These are phyloP conservation scores for Acer saccharum DNA, from an alignment of 345 rosid species.

Conservation along the genomic window DNA sequence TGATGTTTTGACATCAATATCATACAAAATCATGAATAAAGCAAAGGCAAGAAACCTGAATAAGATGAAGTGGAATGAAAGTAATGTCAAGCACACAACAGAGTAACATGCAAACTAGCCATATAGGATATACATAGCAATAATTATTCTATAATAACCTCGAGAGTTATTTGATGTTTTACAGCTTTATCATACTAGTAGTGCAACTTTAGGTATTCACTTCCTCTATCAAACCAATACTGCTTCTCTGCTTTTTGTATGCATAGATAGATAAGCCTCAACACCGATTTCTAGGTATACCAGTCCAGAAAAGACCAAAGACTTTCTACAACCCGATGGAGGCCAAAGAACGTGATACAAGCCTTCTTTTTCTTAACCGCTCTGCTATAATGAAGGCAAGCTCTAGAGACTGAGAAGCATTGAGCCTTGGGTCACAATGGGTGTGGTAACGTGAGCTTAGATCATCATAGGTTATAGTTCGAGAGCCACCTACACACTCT, in stretches of 20 bases:
- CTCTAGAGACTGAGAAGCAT: slow-evolving; percentile 47
- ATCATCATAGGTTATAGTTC: slow-evolving; percentile 41
- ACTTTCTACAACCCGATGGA: slow-evolving; percentile 9
- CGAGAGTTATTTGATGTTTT: neutral
- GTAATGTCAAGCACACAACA: neutral
- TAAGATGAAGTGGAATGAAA: neutral
- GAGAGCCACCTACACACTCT: slow-evolving; percentile 45
- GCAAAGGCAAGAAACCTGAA: neutral
- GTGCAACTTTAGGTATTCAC: neutral
- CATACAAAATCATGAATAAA: neutral
- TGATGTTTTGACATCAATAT: too few species aligned
- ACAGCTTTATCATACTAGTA: neutral
- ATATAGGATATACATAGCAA: too few species aligned
- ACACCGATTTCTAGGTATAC: neutral
- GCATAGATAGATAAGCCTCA: neutral
- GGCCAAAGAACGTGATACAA: slow-evolving; percentile 15
- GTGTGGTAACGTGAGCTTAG: slow-evolving; percentile 42
- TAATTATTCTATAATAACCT: neutral
- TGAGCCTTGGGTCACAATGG: slow-evolving; percentile 45
- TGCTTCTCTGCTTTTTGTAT: neutral
- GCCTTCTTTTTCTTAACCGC: slow-evolving; percentile 38
- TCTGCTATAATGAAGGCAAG: slow-evolving; percentile 42
- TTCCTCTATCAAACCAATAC: slow-evolving; percentile 3
- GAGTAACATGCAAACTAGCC: neutral
- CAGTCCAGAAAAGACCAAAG: neutral